These are phyloP conservation scores for Aspergillus sp. DNA, from an alignment of 2,329 filamentous ascomycete genomes.

Conservation along the genomic window DNA sequence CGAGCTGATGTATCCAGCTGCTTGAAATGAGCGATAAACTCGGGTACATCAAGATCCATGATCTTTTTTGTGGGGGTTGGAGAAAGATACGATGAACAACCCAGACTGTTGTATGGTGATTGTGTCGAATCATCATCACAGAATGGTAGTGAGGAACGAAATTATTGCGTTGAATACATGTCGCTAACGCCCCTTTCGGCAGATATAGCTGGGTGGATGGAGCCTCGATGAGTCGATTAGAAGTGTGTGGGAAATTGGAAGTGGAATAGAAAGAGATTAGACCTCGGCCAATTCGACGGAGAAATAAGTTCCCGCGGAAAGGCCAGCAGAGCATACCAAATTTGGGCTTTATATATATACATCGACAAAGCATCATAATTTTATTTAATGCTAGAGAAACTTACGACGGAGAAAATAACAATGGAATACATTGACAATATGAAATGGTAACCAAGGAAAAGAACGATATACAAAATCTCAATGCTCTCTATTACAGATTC, in stretches of 20 bases:
- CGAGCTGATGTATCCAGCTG: constrained; percentile 23
- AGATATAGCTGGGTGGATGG: not conserved
- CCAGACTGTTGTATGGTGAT: not conserved
- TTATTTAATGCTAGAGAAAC: not conserved
- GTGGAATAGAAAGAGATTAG: not conserved
- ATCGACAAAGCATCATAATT: not conserved
- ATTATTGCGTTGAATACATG: not conserved
- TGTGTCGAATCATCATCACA: not conserved
- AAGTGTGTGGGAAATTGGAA: not conserved
- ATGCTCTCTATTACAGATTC: constrained; percentile 23
- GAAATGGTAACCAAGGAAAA: constrained; percentile 16
- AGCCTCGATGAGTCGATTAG: not conserved
- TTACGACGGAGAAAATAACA: not conserved
- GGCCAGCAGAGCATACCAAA: not conserved
- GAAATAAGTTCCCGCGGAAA: not conserved
- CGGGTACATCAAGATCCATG: constrained; percentile 10
- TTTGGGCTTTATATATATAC: not conserved
- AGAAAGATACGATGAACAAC: not conserved
- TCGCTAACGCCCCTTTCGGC: not conserved
- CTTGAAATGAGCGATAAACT: constrained; percentile 23
- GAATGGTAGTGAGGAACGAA: not conserved
- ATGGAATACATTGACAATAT: constrained; percentile 12
- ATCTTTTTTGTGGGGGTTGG: not conserved
- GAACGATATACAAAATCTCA: constrained; percentile 25
- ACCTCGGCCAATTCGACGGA: not conserved